Base-by-base conservation (phyloP, 2,329 filamentous ascomycete genomes). In the Fusarium algeriense region DNA sequence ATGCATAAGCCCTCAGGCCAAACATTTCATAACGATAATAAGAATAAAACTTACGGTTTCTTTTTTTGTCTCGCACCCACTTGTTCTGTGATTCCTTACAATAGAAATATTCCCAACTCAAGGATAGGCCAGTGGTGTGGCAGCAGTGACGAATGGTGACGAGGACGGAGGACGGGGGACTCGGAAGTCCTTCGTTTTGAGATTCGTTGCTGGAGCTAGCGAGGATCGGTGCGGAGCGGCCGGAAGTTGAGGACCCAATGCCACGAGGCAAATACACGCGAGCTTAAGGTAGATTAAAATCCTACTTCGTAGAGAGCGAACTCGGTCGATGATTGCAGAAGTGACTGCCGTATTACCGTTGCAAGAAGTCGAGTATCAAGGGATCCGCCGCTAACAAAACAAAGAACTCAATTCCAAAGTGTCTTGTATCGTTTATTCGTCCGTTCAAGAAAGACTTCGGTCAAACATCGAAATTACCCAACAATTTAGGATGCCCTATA, bases 101-200 rank as follows among this genome's bases (percentile, higher is more conserved):
- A 69, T 43, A 65, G 44, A 60, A 68, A 53, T 65, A 61, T 59
- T 64, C 55, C 44, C 41, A 69, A 60, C 53, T 52, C 62, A 55
- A 64, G 35, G 63, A 46, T 41, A 70, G 57, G 44, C 67, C 64
- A 75, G 72, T 75, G 70, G 73, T 67, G 70, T 67, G 50, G 48
- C 55, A 57, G 43, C 63, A 70, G 73, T 75, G 73, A 76, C 63
- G 74, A 69, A 68, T 68, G 53, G 63, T 70, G 67, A 70, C 59
- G 58, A 70, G 58, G 64, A 67, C 56, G 38, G 58, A 70, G 58
- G 64, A 67, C 56, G 38, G 53, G 53, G 60, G 41, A 54, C 46
- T 67, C 57, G 40, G 44, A 53, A 48, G 35, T 23, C 43, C 60
- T 57, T 72, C 57, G 55, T 52, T 71, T 72, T 55, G 60, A 65